Percentiles rank a stretch among this genome's conserved stretches.
Evolutionary conservation across 2,329 filamentous ascomycete genomes (phyloP).

Genomic region (Colletotrichum trifolii): DNA sequence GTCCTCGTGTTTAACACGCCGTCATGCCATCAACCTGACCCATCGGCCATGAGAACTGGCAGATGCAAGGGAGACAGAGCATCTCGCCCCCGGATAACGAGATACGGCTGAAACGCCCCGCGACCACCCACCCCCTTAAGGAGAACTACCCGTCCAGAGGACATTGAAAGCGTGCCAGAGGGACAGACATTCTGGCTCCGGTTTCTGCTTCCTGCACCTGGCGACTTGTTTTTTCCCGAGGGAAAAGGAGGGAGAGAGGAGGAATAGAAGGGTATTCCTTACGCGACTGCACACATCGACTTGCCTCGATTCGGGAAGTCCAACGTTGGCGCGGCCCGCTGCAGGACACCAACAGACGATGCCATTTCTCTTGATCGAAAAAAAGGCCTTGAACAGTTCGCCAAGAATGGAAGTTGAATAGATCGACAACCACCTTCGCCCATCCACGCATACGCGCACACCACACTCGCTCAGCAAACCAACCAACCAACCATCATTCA

Average conservation of each 20-base stretch:
- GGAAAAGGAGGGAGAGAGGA: constrained; percentile 4
- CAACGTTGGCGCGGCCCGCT: constrained; percentile 21
- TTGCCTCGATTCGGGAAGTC: neutral
- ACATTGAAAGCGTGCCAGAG: neutral
- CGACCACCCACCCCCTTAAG: no score
- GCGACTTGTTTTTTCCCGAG: neutral
- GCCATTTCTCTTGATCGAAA: constrained; percentile 15
- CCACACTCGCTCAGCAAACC: constrained; percentile 29
- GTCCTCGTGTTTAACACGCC: constrained; percentile 32
- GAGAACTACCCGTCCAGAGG: neutral
- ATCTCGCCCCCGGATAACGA: constrained; percentile 31
- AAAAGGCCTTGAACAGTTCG: constrained; percentile 24
- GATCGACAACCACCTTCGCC: constrained; percentile 25
- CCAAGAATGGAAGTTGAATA: constrained; percentile 37
- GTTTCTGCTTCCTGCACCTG: neutral
- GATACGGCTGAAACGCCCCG: constrained; percentile 30
- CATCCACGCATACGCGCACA: constrained; percentile 9
- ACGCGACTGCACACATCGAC: neutral
- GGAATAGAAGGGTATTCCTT: neutral
- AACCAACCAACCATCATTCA: constrained; percentile 23
- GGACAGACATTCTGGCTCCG: constrained; percentile 1
- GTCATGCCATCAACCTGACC: constrained; percentile 41
- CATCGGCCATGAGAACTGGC: constrained; percentile 36
- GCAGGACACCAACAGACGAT: constrained; percentile 32
- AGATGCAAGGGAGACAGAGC: constrained; percentile 37